Percentiles rank a stretch among this genome's conserved stretches.
These are phyloP conservation scores for Acanthamoeba lenticulata DNA, from an alignment of 208 protist species.

Conservation along the genomic window DNA sequence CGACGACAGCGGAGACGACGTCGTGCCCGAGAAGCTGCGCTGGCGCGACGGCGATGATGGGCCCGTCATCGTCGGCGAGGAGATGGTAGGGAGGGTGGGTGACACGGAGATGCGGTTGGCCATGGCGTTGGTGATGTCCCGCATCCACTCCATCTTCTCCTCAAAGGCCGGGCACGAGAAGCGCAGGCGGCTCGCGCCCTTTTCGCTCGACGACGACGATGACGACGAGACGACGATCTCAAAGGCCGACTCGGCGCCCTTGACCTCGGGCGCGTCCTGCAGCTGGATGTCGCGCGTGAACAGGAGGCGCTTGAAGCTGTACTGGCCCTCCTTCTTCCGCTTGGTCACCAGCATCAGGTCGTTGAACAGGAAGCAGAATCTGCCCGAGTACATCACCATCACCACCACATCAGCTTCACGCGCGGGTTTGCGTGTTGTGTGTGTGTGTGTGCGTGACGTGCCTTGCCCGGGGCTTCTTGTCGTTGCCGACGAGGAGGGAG, in stretches of 20 bases:
- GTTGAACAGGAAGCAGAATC: constrained; percentile 52
- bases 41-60: neutral
- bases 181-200: neutral
- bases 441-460: neutral
- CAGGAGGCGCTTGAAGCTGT: neutral
- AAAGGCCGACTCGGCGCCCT: constrained; percentile 2
- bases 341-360: constrained; percentile 30
- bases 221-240: constrained; percentile 44
- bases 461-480: neutral
- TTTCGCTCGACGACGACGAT: neutral
- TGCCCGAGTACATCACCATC: neutral
- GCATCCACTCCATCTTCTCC: constrained; percentile 59
- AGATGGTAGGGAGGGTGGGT: neutral
- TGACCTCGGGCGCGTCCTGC: neutral
- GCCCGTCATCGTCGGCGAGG: neutral
- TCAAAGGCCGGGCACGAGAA: constrained; percentile 32
- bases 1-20: neutral
- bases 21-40: neutral
- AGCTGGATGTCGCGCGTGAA: constrained; percentile 48
- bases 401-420: neutral
- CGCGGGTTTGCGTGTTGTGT: neutral
- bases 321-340: constrained; percentile 11
- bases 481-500: neutral
- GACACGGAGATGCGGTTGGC: constrained; percentile 42
- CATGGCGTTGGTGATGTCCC: constrained; percentile 48